Conservation (phyloP, 1,139 yeast genomes). For the Zygosaccharomyces sapae region DNA sequence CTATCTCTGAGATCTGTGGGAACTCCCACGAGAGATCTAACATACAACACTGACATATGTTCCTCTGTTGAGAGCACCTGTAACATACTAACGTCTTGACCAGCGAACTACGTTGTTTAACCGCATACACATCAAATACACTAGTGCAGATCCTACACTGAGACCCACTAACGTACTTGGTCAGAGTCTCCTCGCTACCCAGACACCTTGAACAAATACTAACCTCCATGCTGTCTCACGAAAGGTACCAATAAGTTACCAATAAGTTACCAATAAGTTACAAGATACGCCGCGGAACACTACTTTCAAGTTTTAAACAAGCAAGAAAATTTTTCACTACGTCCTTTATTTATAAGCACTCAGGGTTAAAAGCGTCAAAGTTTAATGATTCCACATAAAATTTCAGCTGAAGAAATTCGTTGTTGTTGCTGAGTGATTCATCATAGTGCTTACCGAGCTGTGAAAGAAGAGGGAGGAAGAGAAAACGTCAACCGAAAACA, state of each 20-base stretch:
- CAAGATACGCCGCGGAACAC: no score
- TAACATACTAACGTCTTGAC: slow-evolving; percentile 48
- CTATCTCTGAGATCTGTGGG: slow-evolving; percentile 78
- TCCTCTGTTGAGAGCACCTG: slow-evolving; percentile 72
- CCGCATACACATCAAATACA: slow-evolving; percentile 75
- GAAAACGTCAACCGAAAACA: no score
- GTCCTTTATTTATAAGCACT: slow-evolving; percentile 6
- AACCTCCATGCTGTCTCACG: slow-evolving; percentile 1
- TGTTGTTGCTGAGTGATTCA: slow-evolving; percentile 42
- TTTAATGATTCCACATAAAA: slow-evolving; percentile 38
- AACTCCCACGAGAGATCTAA: slow-evolving; percentile 72
- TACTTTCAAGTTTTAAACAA: no score
- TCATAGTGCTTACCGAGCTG: slow-evolving; percentile 27
- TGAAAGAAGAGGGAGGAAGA: background rate
- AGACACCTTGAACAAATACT: slow-evolving; percentile 64
- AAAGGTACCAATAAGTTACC: background rate
- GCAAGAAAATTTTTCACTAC: no score
- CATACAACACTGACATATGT: slow-evolving; percentile 87
- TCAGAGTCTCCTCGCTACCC: slow-evolving; percentile 66
- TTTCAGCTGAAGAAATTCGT: slow-evolving; percentile 46
- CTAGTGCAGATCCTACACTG: slow-evolving; percentile 78
- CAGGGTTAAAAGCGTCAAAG: slow-evolving; percentile 38
- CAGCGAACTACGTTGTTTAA: slow-evolving; percentile 48
- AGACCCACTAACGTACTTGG: slow-evolving; percentile 66
- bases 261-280: background rate